Percentiles rank a stretch among this genome's conserved stretches.
Evolutionary conservation across 73 alveolate genomes (phyloP).

Genomic region (Paramecium primaurelia): DNA sequence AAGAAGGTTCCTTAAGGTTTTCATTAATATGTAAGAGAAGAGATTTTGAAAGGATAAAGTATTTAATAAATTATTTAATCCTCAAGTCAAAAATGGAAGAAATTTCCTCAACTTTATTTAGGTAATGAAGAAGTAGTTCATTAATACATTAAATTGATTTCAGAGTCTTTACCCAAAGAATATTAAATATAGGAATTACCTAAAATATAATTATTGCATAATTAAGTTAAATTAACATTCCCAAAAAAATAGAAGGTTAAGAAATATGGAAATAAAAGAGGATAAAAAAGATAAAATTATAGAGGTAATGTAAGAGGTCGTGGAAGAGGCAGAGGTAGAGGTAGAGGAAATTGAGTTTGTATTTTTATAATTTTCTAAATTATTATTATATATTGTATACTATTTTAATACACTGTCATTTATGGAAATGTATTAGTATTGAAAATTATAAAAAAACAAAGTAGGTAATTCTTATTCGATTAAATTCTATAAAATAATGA

Average conservation of each 20-base stretch:
- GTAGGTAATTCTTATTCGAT: too few relatives aligned
- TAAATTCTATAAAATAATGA: not conserved
- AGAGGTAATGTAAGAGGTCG: not conserved
- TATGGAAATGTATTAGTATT: too few relatives aligned
- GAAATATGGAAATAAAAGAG: not conserved
- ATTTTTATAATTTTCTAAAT: too few relatives aligned
- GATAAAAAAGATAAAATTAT: not conserved
- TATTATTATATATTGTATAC: too few relatives aligned
- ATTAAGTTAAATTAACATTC: constrained; percentile 14
- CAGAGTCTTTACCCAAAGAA: not conserved
- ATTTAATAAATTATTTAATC: not conserved
- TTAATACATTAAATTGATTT: not conserved
- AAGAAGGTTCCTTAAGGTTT: constrained; percentile 8
- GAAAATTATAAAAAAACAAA: too few relatives aligned
- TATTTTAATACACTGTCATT: too few relatives aligned
- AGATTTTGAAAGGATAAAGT: not conserved
- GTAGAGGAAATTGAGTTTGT: not conserved
- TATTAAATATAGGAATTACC: not conserved
- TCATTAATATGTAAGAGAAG: not conserved
- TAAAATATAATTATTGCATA: not conserved
- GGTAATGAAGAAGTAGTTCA: not conserved
- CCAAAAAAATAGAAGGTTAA: not conserved
- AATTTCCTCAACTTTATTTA: not conserved
- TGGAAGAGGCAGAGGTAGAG: constrained; percentile 15
- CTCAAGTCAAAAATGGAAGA: not conserved